phyloP scores from a whole-genome alignment of 2,329 filamentous ascomycete species.

The Epichloe sibirici region DNA sequence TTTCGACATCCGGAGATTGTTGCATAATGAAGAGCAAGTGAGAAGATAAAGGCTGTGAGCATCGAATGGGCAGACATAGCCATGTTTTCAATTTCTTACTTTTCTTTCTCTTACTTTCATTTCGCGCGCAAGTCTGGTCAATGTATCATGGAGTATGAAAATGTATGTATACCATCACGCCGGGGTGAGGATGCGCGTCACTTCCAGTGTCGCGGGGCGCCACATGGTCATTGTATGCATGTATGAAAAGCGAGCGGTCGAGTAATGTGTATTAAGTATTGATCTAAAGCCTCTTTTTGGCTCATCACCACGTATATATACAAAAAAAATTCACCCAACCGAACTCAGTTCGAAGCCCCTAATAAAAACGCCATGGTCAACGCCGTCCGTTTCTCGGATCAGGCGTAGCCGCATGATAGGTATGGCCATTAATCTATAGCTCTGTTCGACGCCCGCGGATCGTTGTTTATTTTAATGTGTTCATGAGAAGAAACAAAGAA shows the following conservation, averaged over 20 bases:
- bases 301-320: conserved; percentile 14
- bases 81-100: not conserved
- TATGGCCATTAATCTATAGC: conserved; percentile 7
- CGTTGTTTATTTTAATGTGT: not conserved
- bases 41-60: not conserved
- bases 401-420: conserved; percentile 9
- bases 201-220: too few relatives aligned
- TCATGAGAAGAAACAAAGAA: not conserved
- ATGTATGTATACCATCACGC: too few relatives aligned
- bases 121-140: too few relatives aligned
- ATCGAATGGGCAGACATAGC: not conserved
- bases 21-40: conserved; percentile 33
- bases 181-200: too few relatives aligned
- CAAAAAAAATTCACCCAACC: conserved; percentile 13
- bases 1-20: conserved; percentile 37
- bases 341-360: conserved; percentile 12
- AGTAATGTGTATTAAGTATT: conserved; percentile 6
- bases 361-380: conserved; percentile 17
- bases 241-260: not conserved
- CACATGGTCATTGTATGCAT: not conserved
- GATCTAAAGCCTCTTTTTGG: conserved; percentile 2
- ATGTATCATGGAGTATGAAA: not conserved
- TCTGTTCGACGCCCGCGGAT: not conserved
- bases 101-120: not conserved
- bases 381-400: conserved; percentile 12